Evolutionary conservation across 176 grass and related monocot genomes (phyloP), one percentile per base, ranked within the genome.

Genomic region (Triticum turgidum): DNA sequence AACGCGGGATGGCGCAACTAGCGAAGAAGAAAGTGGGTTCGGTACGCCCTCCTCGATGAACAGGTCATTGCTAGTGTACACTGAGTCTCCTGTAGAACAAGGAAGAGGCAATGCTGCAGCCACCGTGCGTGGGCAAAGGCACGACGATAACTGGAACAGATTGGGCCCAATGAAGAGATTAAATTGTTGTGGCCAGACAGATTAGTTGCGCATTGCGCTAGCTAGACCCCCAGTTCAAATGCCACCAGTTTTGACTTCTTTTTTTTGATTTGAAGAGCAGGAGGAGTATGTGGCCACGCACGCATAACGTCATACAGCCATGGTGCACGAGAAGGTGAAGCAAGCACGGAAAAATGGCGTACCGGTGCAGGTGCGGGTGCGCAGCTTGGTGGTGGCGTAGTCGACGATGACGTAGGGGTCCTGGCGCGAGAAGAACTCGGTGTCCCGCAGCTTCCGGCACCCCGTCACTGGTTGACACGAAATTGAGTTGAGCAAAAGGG

Each of bases 371-470:
- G 96, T 98, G 18, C 90, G 54, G 11, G 93, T 95, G 64, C 96
- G 93, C 25, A 91, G 71, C 85, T 90, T 95, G 80, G 84, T 91
- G 86, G 30, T 88, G 84, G 91, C 91, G 80, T 95, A 98, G 29
- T 95, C 93, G 82, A 98, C 1, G 79, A 89, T 80, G 86, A 98
- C 93, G 85, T 98, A 98, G 77, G 96, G 93, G 76, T 98, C 96
- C 86, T 94, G 93, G 4, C 96, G 87, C 41, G 88, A 49, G 89
- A 98, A 92, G 71, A 95, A 61, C 91, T 98, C 93, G 21, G 91
- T 98, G 88, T 98, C 89, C 87, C 86, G 89, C 84, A 95, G 86
- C 78, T 84, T 98, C 77, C 80, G 80, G 88, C 93, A 94, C 37
- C 88, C 96, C 5, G 92, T 92, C 18, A 98, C 96, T 98, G 41